Percentiles rank a stretch among this genome's conserved stretches.
Conservation (phyloP, 1,139 yeast genomes). For the Yamadazyma epiphylla region DNA sequence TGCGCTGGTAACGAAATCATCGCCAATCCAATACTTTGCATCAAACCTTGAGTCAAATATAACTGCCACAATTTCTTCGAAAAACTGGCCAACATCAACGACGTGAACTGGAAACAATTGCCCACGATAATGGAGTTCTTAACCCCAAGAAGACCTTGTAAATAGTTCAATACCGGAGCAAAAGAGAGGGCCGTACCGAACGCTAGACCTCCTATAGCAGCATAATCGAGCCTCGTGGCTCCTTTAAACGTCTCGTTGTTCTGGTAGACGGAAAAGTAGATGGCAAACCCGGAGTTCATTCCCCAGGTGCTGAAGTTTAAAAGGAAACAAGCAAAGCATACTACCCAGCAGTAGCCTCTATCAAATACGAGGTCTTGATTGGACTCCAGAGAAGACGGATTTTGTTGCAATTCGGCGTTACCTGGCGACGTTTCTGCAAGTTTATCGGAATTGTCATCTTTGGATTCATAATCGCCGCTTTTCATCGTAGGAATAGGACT, state of each 20-base stretch:
- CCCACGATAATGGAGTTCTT: conserved; percentile 37
- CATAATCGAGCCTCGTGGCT: conserved; percentile 39
- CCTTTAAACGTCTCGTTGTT: conserved; percentile 31
- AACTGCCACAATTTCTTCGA: conserved; percentile 49
- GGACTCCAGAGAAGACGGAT: too few relatives aligned
- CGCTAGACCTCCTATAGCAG: conserved; percentile 40
- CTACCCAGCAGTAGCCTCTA: conserved; percentile 49
- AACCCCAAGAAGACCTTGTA: conserved; percentile 38
- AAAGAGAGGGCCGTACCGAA: conserved; percentile 34
- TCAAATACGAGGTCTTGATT: too few relatives aligned
- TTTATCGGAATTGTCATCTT: too few relatives aligned
- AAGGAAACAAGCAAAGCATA: conserved; percentile 38
- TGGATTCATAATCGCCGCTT: too few relatives aligned
- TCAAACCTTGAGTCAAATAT: conserved; percentile 48
- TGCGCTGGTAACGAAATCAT: conserved; percentile 40
- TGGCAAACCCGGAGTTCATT: conserved; percentile 50
- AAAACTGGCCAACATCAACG: conserved; percentile 52
- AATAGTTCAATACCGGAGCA: conserved; percentile 38
- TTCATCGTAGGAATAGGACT: too few relatives aligned
- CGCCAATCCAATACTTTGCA: conserved; percentile 49
- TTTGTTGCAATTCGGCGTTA: too few relatives aligned
- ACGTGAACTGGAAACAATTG: conserved; percentile 46
- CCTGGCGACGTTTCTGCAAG: too few relatives aligned
- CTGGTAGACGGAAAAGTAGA: conserved; percentile 46
- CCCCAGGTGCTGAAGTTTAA: conserved; percentile 51